These are phyloP conservation scores for Scedosporium aurantiacum DNA, from an alignment of 2,329 filamentous ascomycete genomes.

Conservation along the genomic window DNA sequence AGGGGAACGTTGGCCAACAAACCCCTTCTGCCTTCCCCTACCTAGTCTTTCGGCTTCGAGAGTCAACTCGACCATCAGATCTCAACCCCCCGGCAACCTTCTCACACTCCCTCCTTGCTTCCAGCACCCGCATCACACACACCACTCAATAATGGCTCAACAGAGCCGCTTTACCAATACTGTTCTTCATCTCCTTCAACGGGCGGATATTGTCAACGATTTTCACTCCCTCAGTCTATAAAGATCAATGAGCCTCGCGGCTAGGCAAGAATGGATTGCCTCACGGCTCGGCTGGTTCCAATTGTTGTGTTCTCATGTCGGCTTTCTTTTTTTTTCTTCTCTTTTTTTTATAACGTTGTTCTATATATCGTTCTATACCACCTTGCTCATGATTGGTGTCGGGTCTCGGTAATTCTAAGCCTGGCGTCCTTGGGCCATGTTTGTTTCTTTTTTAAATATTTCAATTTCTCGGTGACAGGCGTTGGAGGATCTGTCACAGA, in stretches of 20 bases:
- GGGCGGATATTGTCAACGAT: constrained; percentile 1
- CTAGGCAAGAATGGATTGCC: constrained; percentile 6
- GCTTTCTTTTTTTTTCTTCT: neutral
- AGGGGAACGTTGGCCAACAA: neutral
- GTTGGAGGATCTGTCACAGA: neutral
- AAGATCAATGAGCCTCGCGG: constrained; percentile 8
- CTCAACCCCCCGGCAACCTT: neutral
- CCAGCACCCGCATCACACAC: neutral
- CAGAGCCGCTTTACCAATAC: neutral
- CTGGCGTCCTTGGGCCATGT: neutral
- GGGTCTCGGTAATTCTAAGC: neutral
- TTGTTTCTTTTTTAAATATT: neutral
- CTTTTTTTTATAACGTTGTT: neutral
- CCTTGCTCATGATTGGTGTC: neutral
- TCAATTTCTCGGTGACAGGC: neutral
- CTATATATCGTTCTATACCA: neutral
- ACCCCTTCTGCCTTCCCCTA: neutral
- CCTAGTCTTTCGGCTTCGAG: neutral
- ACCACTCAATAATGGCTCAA: neutral
- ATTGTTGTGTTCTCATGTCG: neutral
- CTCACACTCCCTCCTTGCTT: neutral
- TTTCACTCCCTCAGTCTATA: neutral
- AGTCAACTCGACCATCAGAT: neutral
- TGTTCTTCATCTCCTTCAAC: neutral
- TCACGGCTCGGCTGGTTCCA: constrained; percentile 7